Evolutionary conservation across 2,329 filamentous ascomycete genomes (phyloP).

Genomic region (Scopulariopsis brevicaulis): DNA sequence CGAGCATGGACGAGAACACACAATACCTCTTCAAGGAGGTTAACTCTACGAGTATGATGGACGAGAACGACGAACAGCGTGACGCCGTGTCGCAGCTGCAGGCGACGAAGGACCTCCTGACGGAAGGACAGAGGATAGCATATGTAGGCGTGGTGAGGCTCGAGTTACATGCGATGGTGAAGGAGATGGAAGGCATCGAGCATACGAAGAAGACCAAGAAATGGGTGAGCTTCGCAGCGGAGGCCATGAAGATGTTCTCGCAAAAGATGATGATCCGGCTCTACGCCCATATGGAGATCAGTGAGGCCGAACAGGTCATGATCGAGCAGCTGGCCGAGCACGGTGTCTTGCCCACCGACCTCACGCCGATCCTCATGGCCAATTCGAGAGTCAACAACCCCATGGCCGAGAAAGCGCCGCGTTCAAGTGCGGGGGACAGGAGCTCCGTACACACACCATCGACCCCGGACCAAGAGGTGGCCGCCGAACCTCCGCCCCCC

Average conservation of each 20-base stretch:
- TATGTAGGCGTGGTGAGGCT: slow-evolving; percentile 87
- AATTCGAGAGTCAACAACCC: slow-evolving; percentile 92
- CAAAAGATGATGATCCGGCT: slow-evolving; percentile 97
- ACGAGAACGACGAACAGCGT: slow-evolving; percentile 69
- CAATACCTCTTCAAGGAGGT: slow-evolving; percentile 83
- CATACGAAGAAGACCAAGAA: slow-evolving; percentile 50
- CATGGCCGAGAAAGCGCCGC: slow-evolving; percentile 47
- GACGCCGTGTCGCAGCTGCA: slow-evolving; percentile 87
- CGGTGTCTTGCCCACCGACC: slow-evolving; percentile 72
- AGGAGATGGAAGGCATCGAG: slow-evolving; percentile 52
- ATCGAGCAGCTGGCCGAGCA: slow-evolving; percentile 94
- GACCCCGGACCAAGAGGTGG: slow-evolving; percentile 26
- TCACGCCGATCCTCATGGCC: slow-evolving; percentile 78
- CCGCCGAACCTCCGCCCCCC: slow-evolving; percentile 41
- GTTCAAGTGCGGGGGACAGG: neutral
- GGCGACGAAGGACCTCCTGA: slow-evolving; percentile 88
- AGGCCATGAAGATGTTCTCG: slow-evolving; percentile 87
- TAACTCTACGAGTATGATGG: slow-evolving; percentile 44
- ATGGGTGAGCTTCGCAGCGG: slow-evolving; percentile 53
- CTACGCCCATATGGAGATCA: slow-evolving; percentile 96
- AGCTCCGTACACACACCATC: slow-evolving; percentile 12
- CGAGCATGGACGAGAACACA: slow-evolving; percentile 95
- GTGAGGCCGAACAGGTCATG: slow-evolving; percentile 86
- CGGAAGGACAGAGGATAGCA: slow-evolving; percentile 88
- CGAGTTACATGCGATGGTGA: slow-evolving; percentile 67